Percentiles rank a stretch among this genome's conserved stretches.
phyloP scores from a whole-genome alignment of 768 basidiomycete genomes.

The Podaxis rugospora region DNA sequence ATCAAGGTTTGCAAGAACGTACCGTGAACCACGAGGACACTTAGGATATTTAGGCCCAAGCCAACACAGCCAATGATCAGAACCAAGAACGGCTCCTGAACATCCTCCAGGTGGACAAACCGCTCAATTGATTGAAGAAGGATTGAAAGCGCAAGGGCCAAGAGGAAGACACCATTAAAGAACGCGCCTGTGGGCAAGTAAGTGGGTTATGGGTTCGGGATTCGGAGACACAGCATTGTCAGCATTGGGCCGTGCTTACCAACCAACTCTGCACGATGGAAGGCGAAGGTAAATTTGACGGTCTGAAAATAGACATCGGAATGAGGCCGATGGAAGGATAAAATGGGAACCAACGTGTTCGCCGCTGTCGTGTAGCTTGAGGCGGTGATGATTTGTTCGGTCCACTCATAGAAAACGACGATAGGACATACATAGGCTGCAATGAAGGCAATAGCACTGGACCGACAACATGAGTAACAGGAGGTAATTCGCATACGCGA shows the following conservation, averaged over 20 bases:
- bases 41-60: slow-evolving; percentile 41
- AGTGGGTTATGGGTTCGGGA: slow-evolving; percentile 7
- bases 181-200: slow-evolving; percentile 35
- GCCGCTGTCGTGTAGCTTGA: slow-evolving; percentile 39
- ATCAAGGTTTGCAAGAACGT: slow-evolving; percentile 5
- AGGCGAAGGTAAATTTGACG: slow-evolving; percentile 48
- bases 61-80: slow-evolving; percentile 47
- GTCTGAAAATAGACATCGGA: slow-evolving; percentile 26
- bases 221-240: background rate
- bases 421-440: slow-evolving; percentile 37
- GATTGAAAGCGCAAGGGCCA: slow-evolving; percentile 50
- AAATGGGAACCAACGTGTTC: slow-evolving; percentile 30
- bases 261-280: slow-evolving; percentile 52
- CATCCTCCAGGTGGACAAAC: slow-evolving; percentile 42
- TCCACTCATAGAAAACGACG: slow-evolving; percentile 5
- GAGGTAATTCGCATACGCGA: background rate
- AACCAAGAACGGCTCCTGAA: slow-evolving; percentile 39
- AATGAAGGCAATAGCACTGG: slow-evolving; percentile 41
- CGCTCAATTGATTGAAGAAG: slow-evolving; percentile 50
- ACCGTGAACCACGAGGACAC: slow-evolving; percentile 48
- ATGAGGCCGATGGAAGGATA: slow-evolving; percentile 5
- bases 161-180: slow-evolving; percentile 50
- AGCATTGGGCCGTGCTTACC: slow-evolving; percentile 28
- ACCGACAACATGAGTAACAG: background rate
- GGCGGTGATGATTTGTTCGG: slow-evolving; percentile 7